Percentiles rank a stretch among this genome's conserved stretches.
phyloP scores from a whole-genome alignment of 257 asterid genomes.

The Solanum microdontum region DNA sequence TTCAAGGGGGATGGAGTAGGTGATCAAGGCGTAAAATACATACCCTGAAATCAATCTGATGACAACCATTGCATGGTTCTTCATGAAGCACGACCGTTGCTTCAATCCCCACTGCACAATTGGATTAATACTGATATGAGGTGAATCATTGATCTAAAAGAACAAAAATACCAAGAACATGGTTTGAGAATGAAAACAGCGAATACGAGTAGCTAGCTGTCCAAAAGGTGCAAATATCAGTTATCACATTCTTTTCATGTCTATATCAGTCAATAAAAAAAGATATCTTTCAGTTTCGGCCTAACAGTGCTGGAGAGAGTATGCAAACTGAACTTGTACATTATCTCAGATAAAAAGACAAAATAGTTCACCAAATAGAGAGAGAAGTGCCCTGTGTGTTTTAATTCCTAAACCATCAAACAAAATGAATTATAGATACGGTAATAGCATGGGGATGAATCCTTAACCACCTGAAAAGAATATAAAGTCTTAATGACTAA shows the following conservation, averaged over 20 bases:
- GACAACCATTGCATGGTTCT: conserved; percentile 55
- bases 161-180: not conserved
- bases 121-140: not conserved
- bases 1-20: not conserved
- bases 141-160: not conserved
- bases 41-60: conserved; percentile 68
- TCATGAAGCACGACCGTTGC: conserved; percentile 69
- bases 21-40: not conserved
- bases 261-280: not conserved
- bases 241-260: not conserved
- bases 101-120: conserved; percentile 67
- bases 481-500: not conserved
- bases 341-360: not conserved
- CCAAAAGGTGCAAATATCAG: not conserved
- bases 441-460: not conserved
- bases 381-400: not conserved
- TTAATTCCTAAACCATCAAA: not conserved
- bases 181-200: not conserved
- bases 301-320: not conserved
- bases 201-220: not conserved
- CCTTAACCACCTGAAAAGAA: not conserved
- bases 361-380: not conserved
- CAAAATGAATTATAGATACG: not conserved
- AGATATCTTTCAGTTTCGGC: not conserved
- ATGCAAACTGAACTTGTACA: not conserved